Base-by-base conservation (phyloP, 306 rosid genomes). In the Boehmeria nivea region DNA sequence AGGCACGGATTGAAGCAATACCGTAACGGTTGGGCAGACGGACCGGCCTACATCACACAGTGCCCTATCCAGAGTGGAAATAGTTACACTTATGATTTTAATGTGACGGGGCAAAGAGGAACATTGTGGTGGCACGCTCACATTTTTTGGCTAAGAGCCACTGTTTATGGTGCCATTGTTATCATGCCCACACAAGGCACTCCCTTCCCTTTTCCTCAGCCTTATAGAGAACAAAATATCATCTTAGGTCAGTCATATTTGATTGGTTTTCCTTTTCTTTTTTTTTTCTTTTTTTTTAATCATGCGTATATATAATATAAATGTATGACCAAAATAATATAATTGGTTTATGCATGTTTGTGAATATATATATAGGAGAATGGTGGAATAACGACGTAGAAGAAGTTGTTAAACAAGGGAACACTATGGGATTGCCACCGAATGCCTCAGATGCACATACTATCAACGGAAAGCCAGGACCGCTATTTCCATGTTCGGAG, bases 91-190 rank as follows among this genome's bases (percentile, higher is more conserved):
- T 72, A 65, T 12, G 60, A 52, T 15, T 59, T 53, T 15, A 72
- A 63, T 17, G 40, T 72, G n/a, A 72, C 77, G 8, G 77, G 68
- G 13, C 77, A 72, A 60, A 46, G 72, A 31, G 77, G 77, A 39
- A 72, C 77, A 15, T 64, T 65, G 0, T 65, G 77, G 77, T 72
- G 77, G 77, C 77, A 72, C 42, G 77, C 72, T 1, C 77, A 72
- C 39, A 72, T 72, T 43, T 43, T 65, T 14, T 65, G 77, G 77
- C 72, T 72, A 12, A 60, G 77, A 21, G 77, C 77, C 24, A 72
- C 77, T 14, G 77, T 72, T 6, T 60, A 72, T 54, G 77, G 77
- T 8, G 68, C 68, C 1, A 53, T 72, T 9, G 72, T 65, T 17
- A 37, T 65, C 43, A 15, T 72, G 51, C 72, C 77, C 1, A 65